Evolutionary conservation across 2,329 filamentous ascomycete species (phyloP).

Genomic region (Fusarium annulatum): DNA sequence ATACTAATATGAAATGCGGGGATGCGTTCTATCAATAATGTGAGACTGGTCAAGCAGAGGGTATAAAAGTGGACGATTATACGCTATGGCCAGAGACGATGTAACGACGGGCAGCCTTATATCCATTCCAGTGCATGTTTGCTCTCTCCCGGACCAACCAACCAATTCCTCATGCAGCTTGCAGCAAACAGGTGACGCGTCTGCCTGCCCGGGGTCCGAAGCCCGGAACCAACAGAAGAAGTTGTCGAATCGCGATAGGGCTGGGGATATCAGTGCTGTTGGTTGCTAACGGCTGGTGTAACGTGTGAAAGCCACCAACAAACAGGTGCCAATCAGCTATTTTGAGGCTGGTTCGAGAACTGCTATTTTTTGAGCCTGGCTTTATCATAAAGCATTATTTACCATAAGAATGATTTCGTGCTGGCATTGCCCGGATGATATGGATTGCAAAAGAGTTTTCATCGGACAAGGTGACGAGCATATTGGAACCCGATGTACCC

Average conservation of each 20-base stretch:
- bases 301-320: neutral
- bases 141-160: no score
- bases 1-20: neutral
- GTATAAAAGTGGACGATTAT: neutral
- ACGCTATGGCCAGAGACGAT: neutral
- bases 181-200: neutral
- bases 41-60: fast-evolving
- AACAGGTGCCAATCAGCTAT: neutral
- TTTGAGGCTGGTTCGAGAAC: no score
- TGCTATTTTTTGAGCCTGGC: neutral
- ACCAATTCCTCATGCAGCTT: neutral
- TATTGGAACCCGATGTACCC: neutral
- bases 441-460: neutral
- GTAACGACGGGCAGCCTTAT: neutral
- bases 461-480: neutral
- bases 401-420: neutral
- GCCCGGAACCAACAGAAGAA: neutral
- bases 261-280: neutral
- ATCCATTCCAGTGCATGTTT: neutral
- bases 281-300: neutral
- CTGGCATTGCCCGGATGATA: no score
- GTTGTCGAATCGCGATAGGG: neutral
- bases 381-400: neutral
- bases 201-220: neutral
- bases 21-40: no score